Conservation (phyloP, 306 rosid genomes). For the Quercus robur region DNA sequence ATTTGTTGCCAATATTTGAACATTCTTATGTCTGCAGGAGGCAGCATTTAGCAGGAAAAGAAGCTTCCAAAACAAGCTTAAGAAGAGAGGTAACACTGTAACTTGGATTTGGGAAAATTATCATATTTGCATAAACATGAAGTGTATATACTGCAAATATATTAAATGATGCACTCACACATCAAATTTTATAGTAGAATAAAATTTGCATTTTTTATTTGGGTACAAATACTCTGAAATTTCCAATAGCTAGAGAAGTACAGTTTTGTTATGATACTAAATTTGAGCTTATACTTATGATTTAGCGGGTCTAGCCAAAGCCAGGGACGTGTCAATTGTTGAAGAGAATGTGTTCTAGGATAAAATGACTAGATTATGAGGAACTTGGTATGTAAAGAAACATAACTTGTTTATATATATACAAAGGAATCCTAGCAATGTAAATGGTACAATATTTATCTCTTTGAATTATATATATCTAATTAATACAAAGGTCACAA, state of each 20-base stretch:
- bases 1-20: constrained; percentile 7
- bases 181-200: background rate
- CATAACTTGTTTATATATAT: background rate
- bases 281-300: constrained; percentile 6
- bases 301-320: constrained; percentile 25
- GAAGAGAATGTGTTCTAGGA: constrained; percentile 31
- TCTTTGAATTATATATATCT: too few species aligned
- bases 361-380: constrained; percentile 17
- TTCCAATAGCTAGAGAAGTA: constrained; percentile 7
- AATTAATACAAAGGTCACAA: too few species aligned
- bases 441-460: background rate
- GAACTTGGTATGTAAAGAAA: constrained; percentile 3
- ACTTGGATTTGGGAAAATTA: background rate
- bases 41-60: constrained; percentile 92
- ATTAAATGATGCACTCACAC: background rate
- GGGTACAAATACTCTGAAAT: constrained; percentile 14
- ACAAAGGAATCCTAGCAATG: background rate
- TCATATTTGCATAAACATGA: background rate
- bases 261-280: constrained; percentile 7
- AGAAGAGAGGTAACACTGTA: constrained; percentile 54
- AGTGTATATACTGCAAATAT: background rate
- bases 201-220: background rate
- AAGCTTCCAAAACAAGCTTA: constrained; percentile 89
- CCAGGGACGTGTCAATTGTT: constrained; percentile 30
- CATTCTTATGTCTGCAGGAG: constrained; percentile 50